Evolutionary conservation across 2,329 filamentous ascomycete genomes (phyloP).

Genomic region (Fusarium bulbicola): DNA sequence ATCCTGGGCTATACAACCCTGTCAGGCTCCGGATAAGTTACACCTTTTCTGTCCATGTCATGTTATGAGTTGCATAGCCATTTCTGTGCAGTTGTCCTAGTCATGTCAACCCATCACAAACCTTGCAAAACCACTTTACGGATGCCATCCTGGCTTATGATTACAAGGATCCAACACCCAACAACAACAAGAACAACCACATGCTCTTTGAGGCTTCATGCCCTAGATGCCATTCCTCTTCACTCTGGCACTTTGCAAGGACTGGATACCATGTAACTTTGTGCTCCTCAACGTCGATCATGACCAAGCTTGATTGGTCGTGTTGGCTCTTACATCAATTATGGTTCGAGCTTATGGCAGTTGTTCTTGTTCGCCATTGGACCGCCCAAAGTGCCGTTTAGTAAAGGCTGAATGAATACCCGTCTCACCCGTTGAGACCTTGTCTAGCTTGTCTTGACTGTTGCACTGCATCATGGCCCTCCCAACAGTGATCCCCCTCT

Average conservation of each 20-base stretch:
- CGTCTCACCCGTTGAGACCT: constrained; percentile 25
- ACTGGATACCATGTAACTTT: constrained; percentile 7
- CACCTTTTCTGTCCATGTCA: constrained; percentile 5
- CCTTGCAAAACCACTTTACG: constrained; percentile 3
- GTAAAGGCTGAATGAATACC: constrained; percentile 16
- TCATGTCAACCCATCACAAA: constrained; percentile 27
- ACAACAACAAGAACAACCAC: constrained; percentile 1
- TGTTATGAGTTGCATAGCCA: constrained; percentile 8
- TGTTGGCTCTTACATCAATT: not conserved
- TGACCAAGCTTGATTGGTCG: constrained; percentile 27
- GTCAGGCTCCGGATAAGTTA: constrained; percentile 20
- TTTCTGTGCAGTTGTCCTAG: constrained; percentile 16
- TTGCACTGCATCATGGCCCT: constrained; percentile 35
- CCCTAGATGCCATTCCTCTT: not conserved
- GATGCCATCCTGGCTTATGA: constrained; percentile 8
- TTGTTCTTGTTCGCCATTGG: constrained; percentile 33
- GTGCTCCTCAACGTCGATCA: constrained; percentile 21
- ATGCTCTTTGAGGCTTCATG: constrained; percentile 3
- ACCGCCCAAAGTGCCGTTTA: not conserved
- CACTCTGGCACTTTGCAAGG: constrained; percentile 6
- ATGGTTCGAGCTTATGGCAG: constrained; percentile 23
- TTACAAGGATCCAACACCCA: constrained; percentile 14
- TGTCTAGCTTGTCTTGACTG: constrained; percentile 23
- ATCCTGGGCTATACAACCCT: constrained; percentile 18
- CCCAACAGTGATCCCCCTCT: constrained; percentile 28